Conservation (phyloP, 495 filamentous ascomycete species). For the Talaromyces wortmannii region DNA sequence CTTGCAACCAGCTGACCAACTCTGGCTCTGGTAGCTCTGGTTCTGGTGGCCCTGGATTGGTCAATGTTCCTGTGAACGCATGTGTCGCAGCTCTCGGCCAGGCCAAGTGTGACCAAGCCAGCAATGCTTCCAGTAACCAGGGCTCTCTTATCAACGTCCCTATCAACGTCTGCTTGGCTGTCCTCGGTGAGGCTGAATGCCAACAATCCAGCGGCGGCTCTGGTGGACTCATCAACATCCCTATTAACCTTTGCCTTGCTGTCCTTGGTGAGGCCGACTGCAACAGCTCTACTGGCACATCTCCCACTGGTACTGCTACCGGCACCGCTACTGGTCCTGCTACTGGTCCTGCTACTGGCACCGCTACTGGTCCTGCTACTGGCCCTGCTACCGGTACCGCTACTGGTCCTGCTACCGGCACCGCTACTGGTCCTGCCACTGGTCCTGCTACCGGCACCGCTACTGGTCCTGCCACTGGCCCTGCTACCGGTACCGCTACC, state of each 20-base stretch:
- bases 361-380: not conserved
- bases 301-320: constrained; percentile 1
- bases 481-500: constrained; percentile 1
- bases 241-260: constrained; percentile 21
- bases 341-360: not conserved
- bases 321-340: not conserved
- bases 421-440: not conserved
- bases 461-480: constrained; percentile 2
- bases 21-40: too few relatives aligned
- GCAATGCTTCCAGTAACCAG: not conserved
- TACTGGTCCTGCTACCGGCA: not conserved
- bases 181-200: constrained; percentile 22
- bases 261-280: constrained; percentile 21
- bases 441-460: constrained; percentile 1
- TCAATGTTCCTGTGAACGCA: too few relatives aligned
- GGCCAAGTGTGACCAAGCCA: too few relatives aligned
- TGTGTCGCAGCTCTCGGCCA: too few relatives aligned
- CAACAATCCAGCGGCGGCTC: constrained; percentile 15
- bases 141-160: constrained; percentile 18
- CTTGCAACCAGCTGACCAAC: too few relatives aligned
- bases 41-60: too few relatives aligned
- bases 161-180: constrained; percentile 17
- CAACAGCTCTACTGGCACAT: constrained; percentile 5
- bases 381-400: not conserved
- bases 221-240: constrained; percentile 20